Evolutionary conservation across 148 eudicot genomes (phyloP).

Genomic region (Hydrangea macrophylla): DNA sequence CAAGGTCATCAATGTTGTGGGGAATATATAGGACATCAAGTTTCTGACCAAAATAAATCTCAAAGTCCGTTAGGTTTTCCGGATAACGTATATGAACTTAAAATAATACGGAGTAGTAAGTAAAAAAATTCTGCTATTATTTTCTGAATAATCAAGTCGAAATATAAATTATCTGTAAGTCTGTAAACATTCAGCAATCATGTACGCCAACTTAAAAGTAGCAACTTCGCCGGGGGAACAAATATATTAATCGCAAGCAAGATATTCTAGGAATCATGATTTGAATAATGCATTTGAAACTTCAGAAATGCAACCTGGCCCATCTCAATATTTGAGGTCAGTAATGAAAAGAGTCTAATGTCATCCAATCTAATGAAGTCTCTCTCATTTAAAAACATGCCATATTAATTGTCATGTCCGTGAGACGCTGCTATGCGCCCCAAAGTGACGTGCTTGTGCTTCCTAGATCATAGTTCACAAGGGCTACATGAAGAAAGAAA

Average conservation of each 20-base stretch:
- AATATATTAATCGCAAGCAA: too few species aligned
- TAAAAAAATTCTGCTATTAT: slow-evolving; percentile 2
- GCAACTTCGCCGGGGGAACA: too few species aligned
- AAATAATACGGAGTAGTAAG: not conserved
- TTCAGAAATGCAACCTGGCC: not conserved
- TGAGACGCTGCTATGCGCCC: too few species aligned
- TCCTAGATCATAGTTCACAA: not conserved
- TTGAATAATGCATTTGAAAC: not conserved
- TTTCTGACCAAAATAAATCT: slow-evolving; percentile 42
- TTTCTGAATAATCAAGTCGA: not conserved
- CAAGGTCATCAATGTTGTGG: slow-evolving; percentile 53
- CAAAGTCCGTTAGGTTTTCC: not conserved
- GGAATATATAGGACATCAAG: slow-evolving; percentile 61
- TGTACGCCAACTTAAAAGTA: too few species aligned
- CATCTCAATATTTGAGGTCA: not conserved
- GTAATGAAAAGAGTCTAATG: too few species aligned
- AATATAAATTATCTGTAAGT: too few species aligned
- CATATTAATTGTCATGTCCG: too few species aligned
- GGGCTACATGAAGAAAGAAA: not conserved
- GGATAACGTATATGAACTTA: not conserved
- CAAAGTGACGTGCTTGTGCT: too few species aligned
- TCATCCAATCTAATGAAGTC: too few species aligned
- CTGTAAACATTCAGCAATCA: too few species aligned
- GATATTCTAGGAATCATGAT: too few species aligned
- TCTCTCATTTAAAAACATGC: too few species aligned